These are phyloP conservation scores for Chalaropsis ovoidea DNA, from an alignment of 2,329 filamentous ascomycete species.

Conservation along the genomic window DNA sequence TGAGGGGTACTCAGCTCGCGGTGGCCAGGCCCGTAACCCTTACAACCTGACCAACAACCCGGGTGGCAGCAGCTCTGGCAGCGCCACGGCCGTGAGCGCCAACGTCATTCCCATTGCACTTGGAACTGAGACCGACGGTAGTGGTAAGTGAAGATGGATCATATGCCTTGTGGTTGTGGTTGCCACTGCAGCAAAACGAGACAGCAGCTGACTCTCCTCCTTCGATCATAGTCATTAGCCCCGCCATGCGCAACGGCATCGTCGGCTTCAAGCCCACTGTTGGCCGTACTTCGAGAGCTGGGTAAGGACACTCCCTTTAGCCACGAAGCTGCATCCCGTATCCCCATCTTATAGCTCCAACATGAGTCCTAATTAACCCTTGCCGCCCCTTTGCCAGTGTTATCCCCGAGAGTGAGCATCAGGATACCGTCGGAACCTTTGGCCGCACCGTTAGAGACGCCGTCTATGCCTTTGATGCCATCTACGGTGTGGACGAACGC, in stretches of 20 bases:
- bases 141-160: conserved; percentile 33
- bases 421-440: conserved; percentile 60
- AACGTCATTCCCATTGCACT: conserved; percentile 55
- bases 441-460: conserved; percentile 60
- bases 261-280: conserved; percentile 70
- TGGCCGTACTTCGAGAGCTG: conserved; percentile 55
- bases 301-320: conserved; percentile 17
- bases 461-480: conserved; percentile 54
- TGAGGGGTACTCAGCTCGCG: conserved; percentile 55
- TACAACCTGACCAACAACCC: conserved; percentile 62
- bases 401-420: conserved; percentile 56
- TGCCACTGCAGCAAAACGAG: not conserved
- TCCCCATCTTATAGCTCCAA: not conserved
- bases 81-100: conserved; percentile 52
- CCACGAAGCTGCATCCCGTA: not conserved
- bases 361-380: not conserved
- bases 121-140: conserved; percentile 66
- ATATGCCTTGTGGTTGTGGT: no score
- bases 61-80: conserved; percentile 58
- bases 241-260: conserved; percentile 56
- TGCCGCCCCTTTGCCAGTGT: conserved; percentile 32
- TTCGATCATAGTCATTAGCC: conserved; percentile 56
- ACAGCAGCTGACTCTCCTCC: no score
- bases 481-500: conserved; percentile 51
- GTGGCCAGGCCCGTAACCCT: conserved; percentile 53